Evolutionary conservation across 1,284 basidiomycete genomes (phyloP), one percentile per base, ranked within the genome.

Genomic region (Blastosporella zonata): DNA sequence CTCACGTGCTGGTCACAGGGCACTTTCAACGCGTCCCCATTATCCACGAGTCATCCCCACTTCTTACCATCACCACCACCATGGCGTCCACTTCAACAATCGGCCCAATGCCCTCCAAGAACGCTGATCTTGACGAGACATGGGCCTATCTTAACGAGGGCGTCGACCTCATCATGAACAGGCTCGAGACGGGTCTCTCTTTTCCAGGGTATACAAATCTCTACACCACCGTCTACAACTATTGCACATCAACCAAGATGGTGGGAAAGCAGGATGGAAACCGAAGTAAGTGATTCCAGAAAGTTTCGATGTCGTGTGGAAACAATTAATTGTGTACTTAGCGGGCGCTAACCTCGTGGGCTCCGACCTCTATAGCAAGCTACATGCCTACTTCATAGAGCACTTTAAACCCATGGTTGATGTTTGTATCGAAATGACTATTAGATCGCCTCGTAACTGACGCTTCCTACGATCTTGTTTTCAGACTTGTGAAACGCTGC

Each of bases 221-320:
- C 47, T 97, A 97, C 69, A 93, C 91, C 46, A 88, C 93, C 35
- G 90, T 91, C 7, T 97, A 98, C 78, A 96, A 98, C 72, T 97
- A 95, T 66, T 97, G 95, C 67, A 97, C 93, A 18, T 89, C 84
- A 20, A 89, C 85, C n/a, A 85, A 88, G 63, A 88, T 93, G 82
- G 84, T 86, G 57, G 79, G 76, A 37, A 73, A 74, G 36, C 64
- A 76, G 34, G 82, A 85, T 50, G 76, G 76, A 2, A 82, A 79
- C 55, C 73, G 86, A 59, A 82, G 87, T 89, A 59, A 64, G 7
- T 44, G 79, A 54, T 28, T 52, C 22, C 39, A 34, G 20, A 6
- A 37, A 3, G 20, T 22, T 40, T 37, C 22, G 37, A 31, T 75
- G n/a, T 43, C 55, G 12, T 38, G 50, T 50, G 41, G 45, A 40